Evolutionary conservation across 2,329 filamentous ascomycete genomes (phyloP), one percentile per base, ranked within the genome.

Genomic region (Plectosphaerella plurivora): DNA sequence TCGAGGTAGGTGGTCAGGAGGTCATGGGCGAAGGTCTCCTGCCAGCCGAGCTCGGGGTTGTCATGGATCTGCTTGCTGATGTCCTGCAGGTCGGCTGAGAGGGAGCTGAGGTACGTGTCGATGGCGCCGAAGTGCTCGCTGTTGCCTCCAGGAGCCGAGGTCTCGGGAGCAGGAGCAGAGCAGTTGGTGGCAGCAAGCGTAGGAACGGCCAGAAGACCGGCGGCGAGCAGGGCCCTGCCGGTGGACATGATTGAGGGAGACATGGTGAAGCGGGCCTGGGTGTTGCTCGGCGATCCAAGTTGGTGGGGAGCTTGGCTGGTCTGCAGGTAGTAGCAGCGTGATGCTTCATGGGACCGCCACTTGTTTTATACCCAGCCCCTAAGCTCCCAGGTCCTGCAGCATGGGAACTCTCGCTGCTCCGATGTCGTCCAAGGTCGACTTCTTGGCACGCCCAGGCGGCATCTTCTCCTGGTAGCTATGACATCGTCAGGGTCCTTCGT

Each of bases 41-140:
- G 63, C 53, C 68, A 75, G 0, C 67, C 69, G 1, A 75, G 62
- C 57, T 76, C 73, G 0, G 73, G 73, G 42, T 76, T 67, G 45
- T 72, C 69, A 53, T 74, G 72, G 18, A 76, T 73, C 35, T 68
- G 59, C n/a, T 71, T 66, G 53, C 69, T 73, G 52, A 75, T 63
- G 5, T 61, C 55, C 59, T 70, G 68, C 2, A 74, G 60, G 0
- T 53, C 53, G n/a, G 57, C 52, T 20, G 47, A 47, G 15, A 57
- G 52, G 16, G 47, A 48, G 15, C 60, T 39, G 35, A 65, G 50
- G 11, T 60, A 54, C 8, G 51, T 33, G 20, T 57, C 56, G 11
- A 65, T 50, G 37, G 45, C 48, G 22, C 16, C 39, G 11, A 42
- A 42, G 39, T 42, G 39, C 39, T 42, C 8, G 39, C 9, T 18